These are phyloP conservation scores for Erodium moschatum DNA, from an alignment of 441 rosid genomes.

Conservation along the genomic window DNA sequence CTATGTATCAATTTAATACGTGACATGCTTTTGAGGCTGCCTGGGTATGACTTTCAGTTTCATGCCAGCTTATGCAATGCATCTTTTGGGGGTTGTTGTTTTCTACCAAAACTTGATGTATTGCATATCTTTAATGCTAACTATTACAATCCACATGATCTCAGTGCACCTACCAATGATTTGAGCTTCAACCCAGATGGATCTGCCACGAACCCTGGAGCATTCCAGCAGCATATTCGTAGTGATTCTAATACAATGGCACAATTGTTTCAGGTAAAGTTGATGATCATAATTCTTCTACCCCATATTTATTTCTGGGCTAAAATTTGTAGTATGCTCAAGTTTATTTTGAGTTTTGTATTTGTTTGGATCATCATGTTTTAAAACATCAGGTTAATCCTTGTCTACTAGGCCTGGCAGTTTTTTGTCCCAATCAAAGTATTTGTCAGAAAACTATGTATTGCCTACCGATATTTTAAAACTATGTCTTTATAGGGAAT, in stretches of 20 bases:
- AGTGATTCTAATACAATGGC: constrained; percentile 64
- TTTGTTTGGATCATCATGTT: not conserved
- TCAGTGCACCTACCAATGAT: constrained; percentile 48
- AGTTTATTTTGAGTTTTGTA: not conserved
- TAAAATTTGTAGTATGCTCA: not conserved
- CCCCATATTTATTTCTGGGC: not conserved
- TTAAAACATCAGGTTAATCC: not conserved
- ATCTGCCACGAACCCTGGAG: constrained; percentile 76
- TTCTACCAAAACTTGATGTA: not conserved
- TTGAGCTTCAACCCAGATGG: constrained; percentile 72
- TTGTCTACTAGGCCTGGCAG: not conserved
- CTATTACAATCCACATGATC: constrained; percentile 17
- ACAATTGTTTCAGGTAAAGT: constrained; percentile 64
- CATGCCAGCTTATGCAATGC: not conserved
- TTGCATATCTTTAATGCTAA: constrained; percentile 13
- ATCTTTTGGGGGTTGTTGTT: constrained; percentile 3
- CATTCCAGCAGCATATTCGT: constrained; percentile 69
- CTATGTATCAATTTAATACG: not conserved
- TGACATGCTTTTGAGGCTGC: not conserved
- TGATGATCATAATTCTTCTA: constrained; percentile 7
- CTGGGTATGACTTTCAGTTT: not conserved
- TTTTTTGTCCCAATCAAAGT: not conserved
- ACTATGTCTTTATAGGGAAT: not conserved
- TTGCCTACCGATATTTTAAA: not conserved
- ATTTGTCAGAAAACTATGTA: not conserved